A percentile compares a stretch with the other conserved stretches of the same genome.
Evolutionary conservation across 1,139 yeast species (phyloP).

Genomic region (Arxiozyma slooffiae): DNA sequence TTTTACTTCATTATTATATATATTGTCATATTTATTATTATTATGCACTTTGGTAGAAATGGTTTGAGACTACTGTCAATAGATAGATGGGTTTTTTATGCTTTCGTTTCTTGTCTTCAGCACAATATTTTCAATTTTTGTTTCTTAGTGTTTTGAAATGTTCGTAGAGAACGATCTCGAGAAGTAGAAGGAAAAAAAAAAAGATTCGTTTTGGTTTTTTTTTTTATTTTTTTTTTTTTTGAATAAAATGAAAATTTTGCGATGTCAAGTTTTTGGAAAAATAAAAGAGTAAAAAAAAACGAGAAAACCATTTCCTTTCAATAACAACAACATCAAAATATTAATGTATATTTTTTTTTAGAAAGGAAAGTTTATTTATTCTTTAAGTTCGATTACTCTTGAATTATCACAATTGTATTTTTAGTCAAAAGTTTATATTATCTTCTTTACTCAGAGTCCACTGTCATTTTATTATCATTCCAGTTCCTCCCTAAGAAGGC

Average conservation of each 20-base stretch:
- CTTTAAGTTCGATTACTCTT: neutral
- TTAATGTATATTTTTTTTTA: neutral
- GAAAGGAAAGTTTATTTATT: neutral
- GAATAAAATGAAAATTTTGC: neutral
- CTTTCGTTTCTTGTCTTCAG: no score
- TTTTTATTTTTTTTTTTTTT: no score
- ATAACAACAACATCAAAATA: neutral
- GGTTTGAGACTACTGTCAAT: no score
- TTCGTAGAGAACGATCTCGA: neutral
- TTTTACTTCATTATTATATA: neutral
- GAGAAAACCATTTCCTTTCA: neutral
- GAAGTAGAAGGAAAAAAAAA: neutral
- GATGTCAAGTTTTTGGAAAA: neutral
- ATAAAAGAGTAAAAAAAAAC: neutral
- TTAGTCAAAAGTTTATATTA: no score
- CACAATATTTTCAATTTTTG: no score
- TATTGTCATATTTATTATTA: no score
- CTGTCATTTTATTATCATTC: slow-evolving; percentile 1
- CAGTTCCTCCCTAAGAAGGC: neutral
- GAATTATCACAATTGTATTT: no score
- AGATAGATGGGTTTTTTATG: no score
- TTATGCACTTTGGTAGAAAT: no score
- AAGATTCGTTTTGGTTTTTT: neutral
- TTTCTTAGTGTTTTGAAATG: neutral
- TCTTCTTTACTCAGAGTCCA: neutral